Conservation (phyloP, 1,139 yeast species). For the Yamadazyma friedrichii region DNA sequence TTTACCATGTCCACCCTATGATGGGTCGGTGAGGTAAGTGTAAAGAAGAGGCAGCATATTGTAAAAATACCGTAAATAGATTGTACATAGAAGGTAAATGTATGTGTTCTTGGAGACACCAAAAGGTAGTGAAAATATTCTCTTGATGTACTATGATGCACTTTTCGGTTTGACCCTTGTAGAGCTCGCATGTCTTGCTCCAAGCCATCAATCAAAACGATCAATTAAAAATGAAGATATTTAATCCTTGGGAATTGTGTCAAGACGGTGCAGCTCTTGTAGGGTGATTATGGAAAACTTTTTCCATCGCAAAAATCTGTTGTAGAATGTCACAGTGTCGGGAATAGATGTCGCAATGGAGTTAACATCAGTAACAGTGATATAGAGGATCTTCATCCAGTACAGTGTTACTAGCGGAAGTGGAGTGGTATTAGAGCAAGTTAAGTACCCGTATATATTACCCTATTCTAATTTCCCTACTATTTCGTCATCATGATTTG, state of each 20-base stretch:
- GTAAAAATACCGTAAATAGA: no score
- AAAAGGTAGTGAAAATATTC: slow-evolving; percentile 27
- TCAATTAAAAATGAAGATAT: slow-evolving; percentile 38
- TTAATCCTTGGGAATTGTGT: slow-evolving; percentile 21
- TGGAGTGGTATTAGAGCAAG: no score
- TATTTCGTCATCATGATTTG: slow-evolving; percentile 13
- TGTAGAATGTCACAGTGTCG: neutral
- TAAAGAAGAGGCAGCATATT: no score
- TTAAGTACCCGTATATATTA: neutral
- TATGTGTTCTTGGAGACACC: slow-evolving; percentile 57
- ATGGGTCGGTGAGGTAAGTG: no score
- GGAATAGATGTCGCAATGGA: no score
- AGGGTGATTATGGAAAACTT: no score
- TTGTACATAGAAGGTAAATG: slow-evolving; percentile 20
- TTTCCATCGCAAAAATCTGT: no score
- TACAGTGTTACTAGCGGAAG: no score
- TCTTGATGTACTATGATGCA: slow-evolving; percentile 55
- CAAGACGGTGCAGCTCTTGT: slow-evolving; percentile 8
- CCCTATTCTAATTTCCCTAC: slow-evolving; percentile 17
- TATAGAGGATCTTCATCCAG: no score
- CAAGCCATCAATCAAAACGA: slow-evolving; percentile 46
- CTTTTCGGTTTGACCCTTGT: slow-evolving; percentile 15
- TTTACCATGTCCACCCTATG: no score
- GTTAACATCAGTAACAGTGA: no score
- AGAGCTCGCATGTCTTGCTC: slow-evolving; percentile 27